Percentiles rank a stretch among this genome's conserved stretches.
Conservation (phyloP, 2,329 filamentous ascomycete genomes). For the Helicocarpus griseus region DNA sequence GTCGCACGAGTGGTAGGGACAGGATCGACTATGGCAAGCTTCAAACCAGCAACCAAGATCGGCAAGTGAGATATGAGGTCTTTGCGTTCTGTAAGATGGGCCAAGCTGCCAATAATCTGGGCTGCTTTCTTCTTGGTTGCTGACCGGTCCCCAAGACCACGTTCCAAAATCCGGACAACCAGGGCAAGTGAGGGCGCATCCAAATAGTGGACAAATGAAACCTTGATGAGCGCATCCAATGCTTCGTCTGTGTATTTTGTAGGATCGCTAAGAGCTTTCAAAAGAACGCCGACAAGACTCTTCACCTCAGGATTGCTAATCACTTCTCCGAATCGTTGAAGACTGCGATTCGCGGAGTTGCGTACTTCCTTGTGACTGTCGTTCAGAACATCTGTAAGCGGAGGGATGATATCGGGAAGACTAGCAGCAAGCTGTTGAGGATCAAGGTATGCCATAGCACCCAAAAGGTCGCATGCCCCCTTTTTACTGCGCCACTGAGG, state of each 20-base stretch:
- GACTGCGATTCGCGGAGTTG: conserved; percentile 79
- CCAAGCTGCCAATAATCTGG: conserved; percentile 95
- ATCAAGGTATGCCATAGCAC: conserved; percentile 97
- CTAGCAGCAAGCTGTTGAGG: conserved; percentile 88
- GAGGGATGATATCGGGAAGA: conserved; percentile 92
- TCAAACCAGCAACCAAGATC: conserved; percentile 81
- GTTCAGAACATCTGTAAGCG: conserved; percentile 84
- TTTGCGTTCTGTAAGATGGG: conserved; percentile 92
- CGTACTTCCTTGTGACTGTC: conserved; percentile 98
- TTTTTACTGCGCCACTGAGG: conserved; percentile 98
- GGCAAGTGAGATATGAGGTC: conserved; percentile 86
- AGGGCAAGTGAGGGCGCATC: conserved; percentile 91
- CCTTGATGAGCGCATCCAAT: conserved; percentile 86
- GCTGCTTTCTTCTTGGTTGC: conserved; percentile 92
- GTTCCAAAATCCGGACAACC: conserved; percentile 89
- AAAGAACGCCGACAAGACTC: conserved; percentile 75
- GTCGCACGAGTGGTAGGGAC: conserved; percentile 94
- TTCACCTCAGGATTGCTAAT: conserved; percentile 98
- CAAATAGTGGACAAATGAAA: conserved; percentile 98
- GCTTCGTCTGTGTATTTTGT: conserved; percentile 96
- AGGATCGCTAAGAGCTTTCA: conserved; percentile 94
- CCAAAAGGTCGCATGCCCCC: conserved; percentile 89
- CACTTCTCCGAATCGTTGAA: conserved; percentile 97
- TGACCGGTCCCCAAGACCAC: conserved; percentile 81
- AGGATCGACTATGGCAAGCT: conserved; percentile 82